A percentile compares a stretch with the other conserved stretches of the same genome.
These are phyloP conservation scores for Coniferiporia weirii DNA, from an alignment of 1,284 basidiomycete genomes.

Conservation along the genomic window DNA sequence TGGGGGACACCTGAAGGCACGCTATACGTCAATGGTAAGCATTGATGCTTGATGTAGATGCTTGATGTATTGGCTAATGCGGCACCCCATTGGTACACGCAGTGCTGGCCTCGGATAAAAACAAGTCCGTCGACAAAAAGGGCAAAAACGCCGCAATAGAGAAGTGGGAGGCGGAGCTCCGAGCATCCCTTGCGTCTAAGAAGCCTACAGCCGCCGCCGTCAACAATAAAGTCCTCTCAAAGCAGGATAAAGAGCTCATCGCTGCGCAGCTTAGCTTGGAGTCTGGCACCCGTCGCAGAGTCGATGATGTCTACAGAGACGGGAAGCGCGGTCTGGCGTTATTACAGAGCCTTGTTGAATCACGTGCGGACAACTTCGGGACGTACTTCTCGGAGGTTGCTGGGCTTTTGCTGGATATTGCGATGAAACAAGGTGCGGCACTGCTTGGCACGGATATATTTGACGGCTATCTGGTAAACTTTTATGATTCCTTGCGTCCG, in stretches of 20 bases:
- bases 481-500: background rate
- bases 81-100: conserved; percentile 10
- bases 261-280: conserved; percentile 81
- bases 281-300: conserved; percentile 53
- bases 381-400: conserved; percentile 54
- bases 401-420: conserved; percentile 58
- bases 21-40: conserved; percentile 72
- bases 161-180: conserved; percentile 92
- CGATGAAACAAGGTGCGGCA: conserved; percentile 50
- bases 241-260: conserved; percentile 78
- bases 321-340: conserved; percentile 67
- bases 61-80: no score
- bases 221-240: conserved; percentile 55
- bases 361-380: conserved; percentile 54
- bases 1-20: conserved; percentile 82
- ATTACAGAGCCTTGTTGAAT: conserved; percentile 56
- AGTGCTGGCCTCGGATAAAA: conserved; percentile 66
- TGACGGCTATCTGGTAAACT: conserved; percentile 71
- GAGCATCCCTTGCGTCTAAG: conserved; percentile 78
- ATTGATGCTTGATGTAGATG: background rate
- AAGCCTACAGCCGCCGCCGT: conserved; percentile 43
- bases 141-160: conserved; percentile 84
- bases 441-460: conserved; percentile 63
- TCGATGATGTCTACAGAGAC: conserved; percentile 47
- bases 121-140: conserved; percentile 53